Conservation (phyloP, 2,329 filamentous ascomycete genomes). For the Didymella exigua region DNA sequence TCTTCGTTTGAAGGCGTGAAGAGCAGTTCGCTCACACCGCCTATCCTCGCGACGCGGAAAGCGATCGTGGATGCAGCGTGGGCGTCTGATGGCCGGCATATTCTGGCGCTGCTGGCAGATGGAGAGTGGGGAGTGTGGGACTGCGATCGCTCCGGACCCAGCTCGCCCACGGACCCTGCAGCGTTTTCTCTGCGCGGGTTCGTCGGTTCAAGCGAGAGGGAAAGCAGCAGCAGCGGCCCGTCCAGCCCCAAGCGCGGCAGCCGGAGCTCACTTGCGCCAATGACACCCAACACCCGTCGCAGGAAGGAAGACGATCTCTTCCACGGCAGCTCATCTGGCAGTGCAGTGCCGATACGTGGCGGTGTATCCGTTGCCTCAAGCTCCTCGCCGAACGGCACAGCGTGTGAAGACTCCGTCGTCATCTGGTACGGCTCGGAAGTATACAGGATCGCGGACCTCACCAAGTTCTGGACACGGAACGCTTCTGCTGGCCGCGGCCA, state of each 20-base stretch:
- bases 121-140: constrained; percentile 62
- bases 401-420: constrained; percentile 52
- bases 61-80: constrained; percentile 56
- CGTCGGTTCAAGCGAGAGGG: constrained; percentile 38
- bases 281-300: constrained; percentile 58
- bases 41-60: constrained; percentile 51
- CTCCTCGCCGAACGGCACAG: constrained; percentile 36
- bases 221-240: constrained; percentile 23
- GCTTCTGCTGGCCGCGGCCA: constrained; percentile 39
- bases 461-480: constrained; percentile 53
- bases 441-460: constrained; percentile 53
- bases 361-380: constrained; percentile 51
- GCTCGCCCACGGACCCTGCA: constrained; percentile 34
- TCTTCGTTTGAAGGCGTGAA: constrained; percentile 43
- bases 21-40: constrained; percentile 27
- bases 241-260: constrained; percentile 44
- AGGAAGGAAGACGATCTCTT: constrained; percentile 54
- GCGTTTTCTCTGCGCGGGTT: constrained; percentile 47
- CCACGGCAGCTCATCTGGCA: constrained; percentile 44
- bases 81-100: constrained; percentile 53
- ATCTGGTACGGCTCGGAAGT: constrained; percentile 55
- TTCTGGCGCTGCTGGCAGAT: constrained; percentile 56
- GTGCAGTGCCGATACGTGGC: constrained; percentile 45
- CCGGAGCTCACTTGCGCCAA: constrained; percentile 51
- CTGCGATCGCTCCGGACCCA: constrained; percentile 46